phyloP scores from a whole-genome alignment of 129 eudicot species.

The Smallanthus sonchifolius region DNA sequence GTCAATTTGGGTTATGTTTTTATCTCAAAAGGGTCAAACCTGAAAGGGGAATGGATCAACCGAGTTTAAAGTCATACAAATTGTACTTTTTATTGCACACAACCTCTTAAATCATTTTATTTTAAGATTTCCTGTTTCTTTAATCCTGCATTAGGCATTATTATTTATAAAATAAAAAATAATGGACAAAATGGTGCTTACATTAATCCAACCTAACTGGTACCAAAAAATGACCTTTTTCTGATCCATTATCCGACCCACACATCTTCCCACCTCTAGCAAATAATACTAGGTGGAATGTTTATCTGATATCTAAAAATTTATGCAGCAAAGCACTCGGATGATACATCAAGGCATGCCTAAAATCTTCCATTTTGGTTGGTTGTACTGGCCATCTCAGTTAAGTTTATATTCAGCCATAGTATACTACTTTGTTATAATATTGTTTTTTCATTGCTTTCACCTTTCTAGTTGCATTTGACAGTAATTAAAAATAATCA shows the following conservation, averaged over 20 bases:
- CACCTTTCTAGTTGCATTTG: too few species aligned
- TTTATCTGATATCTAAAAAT: neutral
- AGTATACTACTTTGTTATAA: too few species aligned
- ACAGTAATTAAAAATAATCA: too few species aligned
- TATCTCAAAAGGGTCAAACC: neutral
- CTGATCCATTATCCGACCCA: neutral
- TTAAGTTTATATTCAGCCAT: too few species aligned
- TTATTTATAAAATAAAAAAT: neutral
- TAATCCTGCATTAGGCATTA: neutral
- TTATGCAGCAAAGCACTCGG: too few species aligned
- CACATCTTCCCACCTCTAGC: neutral
- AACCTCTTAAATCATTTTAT: neutral
- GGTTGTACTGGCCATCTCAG: neutral
- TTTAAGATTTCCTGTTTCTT: neutral
- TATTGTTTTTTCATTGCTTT: too few species aligned
- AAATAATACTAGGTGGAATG: too few species aligned
- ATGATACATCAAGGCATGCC: neutral
- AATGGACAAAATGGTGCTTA: neutral
- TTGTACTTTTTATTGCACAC: neutral
- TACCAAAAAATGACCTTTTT: neutral
- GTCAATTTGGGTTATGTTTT: neutral
- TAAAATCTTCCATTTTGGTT: neutral
- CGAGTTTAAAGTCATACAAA: neutral
- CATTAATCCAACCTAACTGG: neutral
- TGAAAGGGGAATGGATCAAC: neutral